Conservation (phyloP, 345 rosid species). For the Acer campestre region DNA sequence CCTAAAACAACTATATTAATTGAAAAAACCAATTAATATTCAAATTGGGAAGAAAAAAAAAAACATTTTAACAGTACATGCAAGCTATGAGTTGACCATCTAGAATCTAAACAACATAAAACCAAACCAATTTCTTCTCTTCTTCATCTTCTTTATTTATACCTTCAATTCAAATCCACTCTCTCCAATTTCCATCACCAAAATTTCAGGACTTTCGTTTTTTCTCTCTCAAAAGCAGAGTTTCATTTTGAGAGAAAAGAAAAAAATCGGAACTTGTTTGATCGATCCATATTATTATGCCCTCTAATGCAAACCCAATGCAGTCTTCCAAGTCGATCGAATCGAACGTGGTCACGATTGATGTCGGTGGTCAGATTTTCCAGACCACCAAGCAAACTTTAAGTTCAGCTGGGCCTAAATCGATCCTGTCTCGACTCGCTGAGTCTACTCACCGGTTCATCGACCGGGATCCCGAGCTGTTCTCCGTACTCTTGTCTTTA, state of each 20-base stretch:
- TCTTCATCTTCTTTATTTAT: not conserved
- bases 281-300: constrained; percentile 21
- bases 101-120: not conserved
- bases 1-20: not conserved
- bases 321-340: constrained; percentile 12
- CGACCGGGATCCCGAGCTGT: constrained; percentile 88
- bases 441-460: constrained; percentile 57
- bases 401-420: constrained; percentile 58
- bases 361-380: constrained; percentile 81
- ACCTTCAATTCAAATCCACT: not conserved
- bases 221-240: not conserved
- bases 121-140: not conserved
- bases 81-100: not conserved
- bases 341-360: constrained; percentile 51
- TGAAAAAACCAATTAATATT: not conserved
- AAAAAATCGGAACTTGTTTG: not conserved
- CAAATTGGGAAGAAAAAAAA: not conserved
- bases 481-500: constrained; percentile 73
- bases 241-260: not conserved
- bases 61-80: not conserved
- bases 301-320: constrained; percentile 18
- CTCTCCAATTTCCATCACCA: not conserved
- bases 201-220: not conserved
- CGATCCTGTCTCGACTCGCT: constrained; percentile 57
- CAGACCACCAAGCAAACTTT: constrained; percentile 85